Evolutionary conservation across 129 eudicot species (phyloP).

Genomic region (Pulicaria dysenterica): DNA sequence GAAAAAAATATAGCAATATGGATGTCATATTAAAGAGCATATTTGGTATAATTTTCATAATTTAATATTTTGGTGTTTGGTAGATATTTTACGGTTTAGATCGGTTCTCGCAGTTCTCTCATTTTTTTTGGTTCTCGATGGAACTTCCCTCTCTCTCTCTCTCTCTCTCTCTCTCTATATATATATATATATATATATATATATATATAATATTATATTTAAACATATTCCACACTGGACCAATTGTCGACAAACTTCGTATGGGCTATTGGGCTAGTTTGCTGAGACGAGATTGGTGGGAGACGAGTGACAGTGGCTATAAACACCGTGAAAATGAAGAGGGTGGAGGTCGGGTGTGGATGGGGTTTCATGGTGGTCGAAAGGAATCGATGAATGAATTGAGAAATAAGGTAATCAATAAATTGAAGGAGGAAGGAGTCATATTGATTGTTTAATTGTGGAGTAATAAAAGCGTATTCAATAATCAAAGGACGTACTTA

Average conservation of each 20-base stretch:
- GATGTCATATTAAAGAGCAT: too few relatives aligned
- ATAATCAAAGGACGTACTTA: neutral
- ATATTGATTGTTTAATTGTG: slow-evolving; percentile 8
- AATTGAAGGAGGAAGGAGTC: neutral
- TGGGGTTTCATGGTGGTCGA: slow-evolving; percentile 34
- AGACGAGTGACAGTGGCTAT: neutral
- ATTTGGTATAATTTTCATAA: too few relatives aligned
- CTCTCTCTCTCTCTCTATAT: too few relatives aligned
- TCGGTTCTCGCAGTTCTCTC: too few relatives aligned
- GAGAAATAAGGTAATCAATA: too few relatives aligned
- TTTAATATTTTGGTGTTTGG: too few relatives aligned
- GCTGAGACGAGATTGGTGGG: slow-evolving; percentile 21
- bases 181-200: too few relatives aligned
- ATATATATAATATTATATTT: too few relatives aligned
- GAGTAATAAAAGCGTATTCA: slow-evolving; percentile 2
- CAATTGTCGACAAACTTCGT: slow-evolving; percentile 27
- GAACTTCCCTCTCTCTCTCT: too few relatives aligned
- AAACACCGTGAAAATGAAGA: slow-evolving; percentile 16
- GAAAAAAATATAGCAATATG: too few relatives aligned
- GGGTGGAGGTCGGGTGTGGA: slow-evolving; percentile 18
- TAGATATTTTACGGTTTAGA: too few relatives aligned
- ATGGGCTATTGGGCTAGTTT: slow-evolving; percentile 27
- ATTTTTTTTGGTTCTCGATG: too few relatives aligned
- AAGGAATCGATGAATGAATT: slow-evolving; percentile 4
- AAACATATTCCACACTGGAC: slow-evolving; percentile 43